phyloP scores from a whole-genome alignment of 306 rosid genomes.

The Vigna radiata region DNA sequence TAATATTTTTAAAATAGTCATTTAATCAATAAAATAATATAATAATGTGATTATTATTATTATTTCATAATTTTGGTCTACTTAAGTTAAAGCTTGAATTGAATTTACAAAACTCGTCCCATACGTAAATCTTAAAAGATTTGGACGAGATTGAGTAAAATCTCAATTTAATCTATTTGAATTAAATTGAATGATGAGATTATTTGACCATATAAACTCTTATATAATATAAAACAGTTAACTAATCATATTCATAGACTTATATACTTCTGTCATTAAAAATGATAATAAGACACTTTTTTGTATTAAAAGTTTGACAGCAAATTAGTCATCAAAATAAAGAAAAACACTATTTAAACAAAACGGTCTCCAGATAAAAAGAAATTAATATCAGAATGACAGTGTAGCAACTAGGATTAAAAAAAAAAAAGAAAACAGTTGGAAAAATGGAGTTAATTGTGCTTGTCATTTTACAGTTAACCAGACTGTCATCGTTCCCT shows the following conservation, averaged over 20 bases:
- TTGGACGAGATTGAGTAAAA: too few relatives aligned
- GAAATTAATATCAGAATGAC: neutral
- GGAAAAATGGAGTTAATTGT: constrained; percentile 2
- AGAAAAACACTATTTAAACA: neutral
- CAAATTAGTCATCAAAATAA: neutral
- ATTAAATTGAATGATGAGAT: too few relatives aligned
- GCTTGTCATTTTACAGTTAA: neutral
- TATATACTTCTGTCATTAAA: neutral
- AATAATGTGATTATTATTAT: too few relatives aligned
- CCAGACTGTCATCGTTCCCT: neutral
- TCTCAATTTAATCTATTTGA: too few relatives aligned
- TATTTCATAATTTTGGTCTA: too few relatives aligned
- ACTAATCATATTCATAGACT: neutral
- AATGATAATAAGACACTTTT: neutral
- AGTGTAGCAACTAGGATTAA: neutral
- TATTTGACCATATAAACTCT: too few relatives aligned
- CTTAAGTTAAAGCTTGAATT: too few relatives aligned
- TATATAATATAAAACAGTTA: neutral
- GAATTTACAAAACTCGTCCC: too few relatives aligned
- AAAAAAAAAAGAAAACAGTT: neutral
- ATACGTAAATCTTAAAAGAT: too few relatives aligned
- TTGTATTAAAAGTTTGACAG: neutral
- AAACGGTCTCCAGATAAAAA: neutral
- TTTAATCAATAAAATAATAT: too few relatives aligned
- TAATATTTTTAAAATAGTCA: too few relatives aligned